Percentiles rank a stretch among this genome's conserved stretches.
phyloP scores from a whole-genome alignment of 2,329 filamentous ascomycete genomes.

The Cladosporium austrohemisphaericum region DNA sequence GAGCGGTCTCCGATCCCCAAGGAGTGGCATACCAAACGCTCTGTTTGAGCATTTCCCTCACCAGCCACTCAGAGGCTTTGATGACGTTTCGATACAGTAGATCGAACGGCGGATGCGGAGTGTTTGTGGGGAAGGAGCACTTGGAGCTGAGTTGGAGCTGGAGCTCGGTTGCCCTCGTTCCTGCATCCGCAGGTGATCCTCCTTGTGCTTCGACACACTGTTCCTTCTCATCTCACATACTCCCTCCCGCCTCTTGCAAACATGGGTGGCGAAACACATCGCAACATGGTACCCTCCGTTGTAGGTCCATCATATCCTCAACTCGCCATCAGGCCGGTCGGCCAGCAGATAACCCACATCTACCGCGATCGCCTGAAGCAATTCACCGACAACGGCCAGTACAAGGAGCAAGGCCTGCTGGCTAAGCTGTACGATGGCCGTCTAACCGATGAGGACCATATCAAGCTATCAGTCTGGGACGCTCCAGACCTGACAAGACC shows the following conservation, averaged over 20 bases:
- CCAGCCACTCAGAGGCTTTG: too few species aligned
- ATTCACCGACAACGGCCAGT: constrained; percentile 74
- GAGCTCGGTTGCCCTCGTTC: too few species aligned
- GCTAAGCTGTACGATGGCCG: constrained; percentile 70
- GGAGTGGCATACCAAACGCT: too few species aligned
- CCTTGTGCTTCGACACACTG: too few species aligned
- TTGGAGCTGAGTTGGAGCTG: too few species aligned
- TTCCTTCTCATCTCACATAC: not conserved
- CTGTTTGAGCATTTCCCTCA: too few species aligned
- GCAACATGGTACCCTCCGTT: constrained; percentile 19
- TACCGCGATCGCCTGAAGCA: constrained; percentile 78
- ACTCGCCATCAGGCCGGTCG: constrained; percentile 53
- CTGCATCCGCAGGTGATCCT: too few species aligned
- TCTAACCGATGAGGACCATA: constrained; percentile 65
- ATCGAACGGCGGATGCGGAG: too few species aligned
- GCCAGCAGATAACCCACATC: constrained; percentile 78
- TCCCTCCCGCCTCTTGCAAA: too few species aligned
- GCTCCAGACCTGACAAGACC: constrained; percentile 76
- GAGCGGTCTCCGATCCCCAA: too few species aligned
- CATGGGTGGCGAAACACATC: constrained; percentile 38
- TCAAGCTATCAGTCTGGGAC: constrained; percentile 66
- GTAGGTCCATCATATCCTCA: constrained; percentile 44
- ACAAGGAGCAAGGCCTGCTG: constrained; percentile 34
- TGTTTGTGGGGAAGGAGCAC: too few species aligned
- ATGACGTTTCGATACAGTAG: too few species aligned